Percentiles rank a stretch among this genome's conserved stretches.
Evolutionary conservation across 1,284 basidiomycete genomes (phyloP).

Genomic region (Trichosporon sp.): DNA sequence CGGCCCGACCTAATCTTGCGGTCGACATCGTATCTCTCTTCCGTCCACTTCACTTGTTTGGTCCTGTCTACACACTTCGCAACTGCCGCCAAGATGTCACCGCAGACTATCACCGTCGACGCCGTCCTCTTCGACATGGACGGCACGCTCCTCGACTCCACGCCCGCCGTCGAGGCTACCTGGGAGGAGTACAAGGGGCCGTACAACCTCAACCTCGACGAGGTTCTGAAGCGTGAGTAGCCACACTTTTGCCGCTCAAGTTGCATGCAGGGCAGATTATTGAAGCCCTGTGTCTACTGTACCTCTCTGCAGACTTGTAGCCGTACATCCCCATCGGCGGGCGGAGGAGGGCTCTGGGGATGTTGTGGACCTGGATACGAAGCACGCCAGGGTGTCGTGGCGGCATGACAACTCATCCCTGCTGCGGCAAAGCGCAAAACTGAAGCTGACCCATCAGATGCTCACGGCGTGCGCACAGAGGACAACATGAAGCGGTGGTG

Average conservation of each 20-base stretch:
- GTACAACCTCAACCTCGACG: constrained; percentile 41
- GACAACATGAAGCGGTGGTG: constrained; percentile 68
- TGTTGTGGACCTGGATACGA: neutral
- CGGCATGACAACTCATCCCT: neutral
- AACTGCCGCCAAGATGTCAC: neutral
- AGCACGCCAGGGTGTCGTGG: neutral
- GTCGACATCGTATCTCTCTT: neutral
- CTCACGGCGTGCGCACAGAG: constrained; percentile 66
- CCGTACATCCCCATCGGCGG: neutral
- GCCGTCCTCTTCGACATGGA: constrained; percentile 46
- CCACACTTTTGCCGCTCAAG: too few species aligned
- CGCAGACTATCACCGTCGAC: constrained; percentile 10
- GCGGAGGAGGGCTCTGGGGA: neutral
- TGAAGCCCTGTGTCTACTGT: neutral
- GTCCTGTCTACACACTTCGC: neutral
- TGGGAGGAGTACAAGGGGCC: constrained; percentile 43
- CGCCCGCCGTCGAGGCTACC: constrained; percentile 43
- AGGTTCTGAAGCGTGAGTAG: constrained; percentile 42
- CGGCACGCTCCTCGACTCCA: constrained; percentile 46
- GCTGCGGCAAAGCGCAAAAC: neutral
- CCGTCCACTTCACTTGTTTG: neutral
- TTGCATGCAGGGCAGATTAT: neutral
- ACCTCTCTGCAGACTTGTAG: neutral
- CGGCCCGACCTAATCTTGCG: too few species aligned
- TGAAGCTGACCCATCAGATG: constrained; percentile 49